Conservation (phyloP, 2,329 filamentous ascomycete species). For the Hypoxylon sp. region DNA sequence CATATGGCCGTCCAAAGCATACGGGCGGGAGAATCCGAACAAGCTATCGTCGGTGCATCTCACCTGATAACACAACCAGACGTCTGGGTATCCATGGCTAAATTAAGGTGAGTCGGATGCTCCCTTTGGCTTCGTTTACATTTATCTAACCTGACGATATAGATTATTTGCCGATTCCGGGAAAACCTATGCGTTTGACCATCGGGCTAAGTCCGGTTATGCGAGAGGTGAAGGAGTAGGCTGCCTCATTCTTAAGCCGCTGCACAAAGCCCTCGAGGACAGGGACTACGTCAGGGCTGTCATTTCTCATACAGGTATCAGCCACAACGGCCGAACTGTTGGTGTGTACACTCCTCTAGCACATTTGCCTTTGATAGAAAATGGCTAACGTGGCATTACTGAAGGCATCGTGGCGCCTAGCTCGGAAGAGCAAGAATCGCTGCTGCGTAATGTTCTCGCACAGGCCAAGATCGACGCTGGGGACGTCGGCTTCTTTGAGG, state of each 20-base stretch:
- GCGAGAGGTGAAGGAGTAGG: slow-evolving; percentile 41
- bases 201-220: slow-evolving; percentile 41
- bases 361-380: not conserved
- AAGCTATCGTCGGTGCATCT: slow-evolving; percentile 41
- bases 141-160: slow-evolving; percentile 3
- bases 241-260: slow-evolving; percentile 40
- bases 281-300: slow-evolving; percentile 38
- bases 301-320: slow-evolving; percentile 40
- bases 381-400: slow-evolving; percentile 8
- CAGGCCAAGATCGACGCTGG: slow-evolving; percentile 35
- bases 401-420: slow-evolving; percentile 43
- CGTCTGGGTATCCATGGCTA: slow-evolving; percentile 43
- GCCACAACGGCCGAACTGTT: slow-evolving; percentile 40
- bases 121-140: not conserved
- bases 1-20: slow-evolving; percentile 42
- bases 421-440: slow-evolving; percentile 38
- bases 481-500: slow-evolving; percentile 41
- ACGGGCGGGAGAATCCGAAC: slow-evolving; percentile 40
- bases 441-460: slow-evolving; percentile 35
- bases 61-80: slow-evolving; percentile 42
- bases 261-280: slow-evolving; percentile 37
- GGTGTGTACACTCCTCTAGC: slow-evolving; percentile 23
- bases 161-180: slow-evolving; percentile 42
- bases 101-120: slow-evolving; percentile 26
- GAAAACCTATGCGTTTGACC: slow-evolving; percentile 41